Evolutionary conservation across 2,329 filamentous ascomycete species (phyloP).

Genomic region (Madurella mycetomatis): DNA sequence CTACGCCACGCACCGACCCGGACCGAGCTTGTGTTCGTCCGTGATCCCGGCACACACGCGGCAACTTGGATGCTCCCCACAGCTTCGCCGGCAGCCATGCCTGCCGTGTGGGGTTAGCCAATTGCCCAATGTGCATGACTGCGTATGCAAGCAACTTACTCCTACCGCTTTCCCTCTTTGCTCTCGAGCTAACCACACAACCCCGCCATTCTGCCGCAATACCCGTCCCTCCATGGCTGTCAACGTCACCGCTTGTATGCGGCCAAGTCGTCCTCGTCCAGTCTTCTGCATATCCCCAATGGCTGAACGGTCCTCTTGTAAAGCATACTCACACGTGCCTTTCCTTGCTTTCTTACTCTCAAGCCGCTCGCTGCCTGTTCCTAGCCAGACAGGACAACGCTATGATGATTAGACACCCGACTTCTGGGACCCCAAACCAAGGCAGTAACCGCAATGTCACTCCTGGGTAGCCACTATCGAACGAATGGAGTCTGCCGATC

Average conservation of each 20-base stretch:
- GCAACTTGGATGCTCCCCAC: background rate
- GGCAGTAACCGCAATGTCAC: too few relatives aligned
- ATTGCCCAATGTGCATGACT: background rate
- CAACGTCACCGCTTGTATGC: background rate
- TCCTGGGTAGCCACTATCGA: too few relatives aligned
- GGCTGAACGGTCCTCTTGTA: background rate
- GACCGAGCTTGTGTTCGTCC: background rate
- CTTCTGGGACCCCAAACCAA: too few relatives aligned
- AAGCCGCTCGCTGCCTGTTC: background rate
- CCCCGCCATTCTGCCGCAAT: conserved; percentile 19
- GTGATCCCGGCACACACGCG: background rate
- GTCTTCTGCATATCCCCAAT: background rate
- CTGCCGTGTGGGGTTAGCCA: conserved; percentile 5
- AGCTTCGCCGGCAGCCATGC: background rate
- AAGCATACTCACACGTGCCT: background rate
- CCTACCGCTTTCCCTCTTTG: conserved; percentile 4
- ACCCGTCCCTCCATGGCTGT: background rate
- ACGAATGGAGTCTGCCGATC: background rate
- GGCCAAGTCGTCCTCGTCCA: background rate
- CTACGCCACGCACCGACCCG: background rate
- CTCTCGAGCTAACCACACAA: background rate
- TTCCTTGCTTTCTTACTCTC: background rate
- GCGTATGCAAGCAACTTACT: background rate
- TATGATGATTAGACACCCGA: too few relatives aligned
- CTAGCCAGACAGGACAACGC: background rate